These are phyloP conservation scores for Tulasnella sp. DNA, from an alignment of 768 basidiomycete species.

Conservation along the genomic window DNA sequence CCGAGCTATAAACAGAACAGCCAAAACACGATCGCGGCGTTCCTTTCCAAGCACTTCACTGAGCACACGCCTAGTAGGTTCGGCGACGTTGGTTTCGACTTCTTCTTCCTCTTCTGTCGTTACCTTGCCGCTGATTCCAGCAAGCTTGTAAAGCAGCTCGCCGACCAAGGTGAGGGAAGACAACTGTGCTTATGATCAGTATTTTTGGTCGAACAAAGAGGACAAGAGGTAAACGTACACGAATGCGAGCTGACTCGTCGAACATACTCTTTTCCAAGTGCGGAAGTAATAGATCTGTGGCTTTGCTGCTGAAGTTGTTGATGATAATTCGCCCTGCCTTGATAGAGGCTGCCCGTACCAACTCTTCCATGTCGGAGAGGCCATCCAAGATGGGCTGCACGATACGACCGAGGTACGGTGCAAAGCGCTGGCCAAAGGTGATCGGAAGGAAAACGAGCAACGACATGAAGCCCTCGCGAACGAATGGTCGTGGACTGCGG, in stretches of 20 bases:
- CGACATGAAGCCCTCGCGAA: constrained; percentile 98
- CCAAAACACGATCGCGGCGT: constrained; percentile 82
- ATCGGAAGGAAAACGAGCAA: constrained; percentile 90
- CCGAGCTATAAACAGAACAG: constrained; percentile 83
- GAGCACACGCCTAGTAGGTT: constrained; percentile 77
- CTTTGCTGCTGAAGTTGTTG: constrained; percentile 82
- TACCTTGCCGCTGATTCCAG: constrained; percentile 86
- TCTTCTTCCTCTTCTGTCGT: constrained; percentile 52
- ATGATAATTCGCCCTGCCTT: constrained; percentile 98
- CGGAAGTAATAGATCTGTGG: constrained; percentile 87
- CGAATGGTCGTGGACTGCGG: constrained; percentile 78
- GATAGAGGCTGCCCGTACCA: constrained; percentile 96
- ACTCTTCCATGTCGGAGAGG: constrained; percentile 87
- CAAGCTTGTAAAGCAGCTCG: constrained; percentile 91
- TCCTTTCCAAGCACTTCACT: constrained; percentile 82
- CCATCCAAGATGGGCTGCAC: constrained; percentile 87
- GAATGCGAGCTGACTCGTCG: constrained; percentile 88
- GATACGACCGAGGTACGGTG: constrained; percentile 91
- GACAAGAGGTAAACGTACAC: constrained; percentile 40
- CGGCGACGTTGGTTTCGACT: constrained; percentile 57
- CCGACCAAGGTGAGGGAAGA: constrained; percentile 94
- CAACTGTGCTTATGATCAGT: constrained; percentile 44
- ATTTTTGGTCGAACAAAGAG: constrained; percentile 16
- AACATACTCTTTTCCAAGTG: constrained; percentile 94
- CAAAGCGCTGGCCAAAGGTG: constrained; percentile 93